Base-by-base conservation (phyloP, 2,329 filamentous ascomycete species). In the Neoscytalidium dimidiatum region DNA sequence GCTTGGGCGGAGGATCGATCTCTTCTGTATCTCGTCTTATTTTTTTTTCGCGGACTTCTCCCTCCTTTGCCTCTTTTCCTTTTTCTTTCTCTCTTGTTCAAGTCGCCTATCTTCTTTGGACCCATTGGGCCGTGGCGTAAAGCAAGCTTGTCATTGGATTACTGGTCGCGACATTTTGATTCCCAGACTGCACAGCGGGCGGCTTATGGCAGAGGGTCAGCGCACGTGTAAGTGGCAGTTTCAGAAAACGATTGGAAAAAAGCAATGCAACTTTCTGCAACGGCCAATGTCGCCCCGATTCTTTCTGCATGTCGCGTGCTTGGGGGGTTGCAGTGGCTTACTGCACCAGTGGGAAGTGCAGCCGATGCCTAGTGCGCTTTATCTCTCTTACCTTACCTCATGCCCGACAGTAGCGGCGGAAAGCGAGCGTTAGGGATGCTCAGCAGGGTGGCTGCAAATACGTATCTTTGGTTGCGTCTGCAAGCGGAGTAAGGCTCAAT, bases 171-270 rank as follows among this genome's bases (percentile, higher is more conserved):
- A n/a, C 28, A n/a, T 44, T 44, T n/a, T 21, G 28, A 33, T 29
- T 33, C 17, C 49, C 28, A 4, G 17, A 19, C 31, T 31, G 51
- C 33, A 26, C n/a, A n/a, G n/a, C n/a, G n/a, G n/a, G n/a, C n/a
- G 35, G 31, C 35, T 56, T 23, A 31, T 29, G 29, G 31, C 19
- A 13, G 38, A 58, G 38, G 17, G 53, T 44, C 53, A 58, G 53
- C 53, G 23, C 11, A 9, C n/a, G 28, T 60, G 56, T 60, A 60
- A 48, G 23, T 31, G 6, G 56, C 38, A 44, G 56, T 58, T 44
- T 58, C 53, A 58, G 53, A 44, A 43, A 44, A 44, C 53, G 53
- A 58, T 58, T 44, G 41, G 41, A 60, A 52, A 43, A 46, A 46
- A 46, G 43, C 35, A 29, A 57, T 28, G 56, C 56, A 31, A 26